Evolutionary conservation across 164 flowering plant species (phyloP), one percentile per base, ranked within the genome.

Genomic region (Tetracentron sinense): DNA sequence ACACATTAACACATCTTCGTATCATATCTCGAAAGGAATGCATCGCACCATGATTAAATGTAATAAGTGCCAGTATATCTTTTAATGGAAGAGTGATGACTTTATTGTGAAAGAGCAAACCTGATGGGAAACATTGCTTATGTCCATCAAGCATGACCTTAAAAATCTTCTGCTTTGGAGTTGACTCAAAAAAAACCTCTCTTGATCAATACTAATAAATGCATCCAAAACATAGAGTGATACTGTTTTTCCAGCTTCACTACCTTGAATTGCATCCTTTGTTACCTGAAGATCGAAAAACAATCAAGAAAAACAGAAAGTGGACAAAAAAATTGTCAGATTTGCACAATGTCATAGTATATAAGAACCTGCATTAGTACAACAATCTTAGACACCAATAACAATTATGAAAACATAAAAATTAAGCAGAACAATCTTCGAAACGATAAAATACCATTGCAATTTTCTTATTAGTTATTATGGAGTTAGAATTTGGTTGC

Each of bases 81-180:
- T 16, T 38, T 4, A 3, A 8, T 4, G 14, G 26, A 20, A 50
- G 54, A 50, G 23, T 25, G 42, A 7, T 14, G 15, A 58, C 38
- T 7, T 15, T 31, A 0, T 42, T 31, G 52, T 27, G 48, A 60
- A 61, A 22, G 46, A 0, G 19, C 60, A 68, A 63, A 89, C 98
- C 95, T 83, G 87, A 72, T 67, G 68, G 10, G 87, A 77, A 66
- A 83, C 38, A 74, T 78, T 85, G 78, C 89, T 82, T 68, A 91
- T 79, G 73, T 73, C 81, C 56, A 67, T 61, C n/a, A 94, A 68
- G 84, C 96, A 91, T 17, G 88, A 78, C 60, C 90, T 82, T 53
- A 94, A 63, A 67, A 94, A 85, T 21, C 96, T 97, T 75, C 97
- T 82, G 66, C 96, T 94, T 72, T 91, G 93, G 63, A 94, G 91